A percentile compares a stretch with the other conserved stretches of the same genome.
phyloP scores from a whole-genome alignment of 805 yeast species.

The Debaryomyces tyrocola region DNA sequence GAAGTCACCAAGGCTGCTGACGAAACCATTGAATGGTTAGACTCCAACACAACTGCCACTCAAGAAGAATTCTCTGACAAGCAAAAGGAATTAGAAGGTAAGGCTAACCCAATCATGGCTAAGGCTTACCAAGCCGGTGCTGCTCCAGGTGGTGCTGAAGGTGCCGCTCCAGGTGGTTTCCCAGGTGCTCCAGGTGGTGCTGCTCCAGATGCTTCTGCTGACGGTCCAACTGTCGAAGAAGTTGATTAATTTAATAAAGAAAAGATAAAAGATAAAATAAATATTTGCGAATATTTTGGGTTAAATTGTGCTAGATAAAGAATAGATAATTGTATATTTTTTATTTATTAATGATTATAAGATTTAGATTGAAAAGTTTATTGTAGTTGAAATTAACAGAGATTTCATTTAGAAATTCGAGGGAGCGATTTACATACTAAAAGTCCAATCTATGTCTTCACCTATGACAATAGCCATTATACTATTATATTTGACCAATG shows the following conservation, averaged over 20 bases:
- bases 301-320: conserved; percentile 5
- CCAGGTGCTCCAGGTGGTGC: conserved; percentile 61
- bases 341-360: conserved; percentile 4
- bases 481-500: no score
- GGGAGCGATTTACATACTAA: no score
- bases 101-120: conserved; percentile 95
- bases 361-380: neutral
- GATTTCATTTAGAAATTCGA: no score
- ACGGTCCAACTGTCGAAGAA: conserved; percentile 56
- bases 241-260: conserved; percentile 37
- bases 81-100: conserved; percentile 93
- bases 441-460: no score
- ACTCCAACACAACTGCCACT: conserved; percentile 87
- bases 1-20: conserved; percentile 76
- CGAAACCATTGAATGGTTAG: conserved; percentile 89
- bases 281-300: neutral
- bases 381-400: no score
- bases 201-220: conserved; percentile 33
- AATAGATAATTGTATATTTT: conserved; percentile 3
- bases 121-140: conserved; percentile 92
- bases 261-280: neutral
- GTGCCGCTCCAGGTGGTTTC: conserved; percentile 55
- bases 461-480: no score
- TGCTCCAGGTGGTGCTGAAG: conserved; percentile 68
- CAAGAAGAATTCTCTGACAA: conserved; percentile 88